Evolutionary conservation across 116 monocot genomes (phyloP), one percentile per base, ranked within the genome.

Genomic region (Cymodocea nodosa): DNA sequence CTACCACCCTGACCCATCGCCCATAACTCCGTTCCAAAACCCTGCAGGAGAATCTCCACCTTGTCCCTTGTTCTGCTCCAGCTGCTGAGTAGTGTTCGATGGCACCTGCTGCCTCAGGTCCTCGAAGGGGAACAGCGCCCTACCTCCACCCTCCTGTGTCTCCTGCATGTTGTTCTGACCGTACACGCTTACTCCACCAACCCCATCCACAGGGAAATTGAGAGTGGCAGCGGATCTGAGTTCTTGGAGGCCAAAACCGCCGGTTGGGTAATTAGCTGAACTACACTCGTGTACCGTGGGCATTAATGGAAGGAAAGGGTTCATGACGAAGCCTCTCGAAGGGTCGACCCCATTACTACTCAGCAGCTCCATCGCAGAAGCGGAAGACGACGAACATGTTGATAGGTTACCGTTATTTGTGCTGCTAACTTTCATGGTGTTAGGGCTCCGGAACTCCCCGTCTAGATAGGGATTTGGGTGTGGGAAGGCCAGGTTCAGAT

Each of bases 1-100:
- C 71, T 77, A 83, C 83, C 83, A 83, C n/a, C 58, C 50, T 14
- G 65, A 53, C 19, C 83, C 78, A 66, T 70, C 71, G 16, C 89
- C 84, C 67, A 84, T 71, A 60, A 79, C 72, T 5, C 74, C 75
- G 77, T 77, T 90, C 90, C 86, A 90, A 73, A 79, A 81, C 66
- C 67, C 75, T 3, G 30, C 30, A 50, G 74, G 73, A 68, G 73
- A 55, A 64, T 78, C 78, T 13, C 74, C 85, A 40, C 76, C 76
- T 50, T 81, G 80, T 15, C 53, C 73, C 53, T 68, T 74, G 59
- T 61, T 67, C 66, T 54, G 53, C 14, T 67, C 66, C 16, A 52
- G 35, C 53, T 82, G 76, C 12, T 75, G 53, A 60, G 6, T 69
- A 70, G 68, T 53, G 35, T 53, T 67, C 19, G 54, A 22, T 30